Conservation (phyloP, 352 stramenopile species). For the Phytophthora tentaculata region DNA sequence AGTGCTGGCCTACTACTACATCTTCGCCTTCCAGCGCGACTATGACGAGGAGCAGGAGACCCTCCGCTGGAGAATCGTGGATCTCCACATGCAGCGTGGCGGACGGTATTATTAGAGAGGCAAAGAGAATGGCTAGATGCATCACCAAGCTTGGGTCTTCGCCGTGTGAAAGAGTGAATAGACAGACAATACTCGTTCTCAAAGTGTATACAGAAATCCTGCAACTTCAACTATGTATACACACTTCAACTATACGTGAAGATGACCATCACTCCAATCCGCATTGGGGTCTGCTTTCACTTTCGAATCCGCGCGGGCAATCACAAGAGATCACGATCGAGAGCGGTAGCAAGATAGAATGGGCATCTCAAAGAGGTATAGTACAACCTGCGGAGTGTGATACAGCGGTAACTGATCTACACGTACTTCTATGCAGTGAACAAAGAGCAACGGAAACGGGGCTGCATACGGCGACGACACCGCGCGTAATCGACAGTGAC, state of each 20-base stretch:
- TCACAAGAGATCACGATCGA: conserved; percentile 6
- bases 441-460: conserved; percentile 20
- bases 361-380: conserved; percentile 27
- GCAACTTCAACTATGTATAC: conserved; percentile 30
- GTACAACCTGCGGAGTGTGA: background rate
- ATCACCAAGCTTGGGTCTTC: background rate
- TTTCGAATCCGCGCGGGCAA: conserved; percentile 10
- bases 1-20: conserved; percentile 97
- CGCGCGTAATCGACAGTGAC: conserved; percentile 44
- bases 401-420: background rate
- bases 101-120: conserved; percentile 78
- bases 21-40: conserved; percentile 97
- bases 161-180: conserved; percentile 24
- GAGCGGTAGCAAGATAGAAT: conserved; percentile 5
- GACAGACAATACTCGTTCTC: conserved; percentile 26
- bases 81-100: conserved; percentile 87
- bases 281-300: conserved; percentile 9
- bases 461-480: conserved; percentile 36
- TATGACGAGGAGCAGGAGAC: conserved; percentile 95
- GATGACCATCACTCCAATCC: conserved; percentile 44
- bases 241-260: conserved; percentile 26
- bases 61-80: conserved; percentile 87
- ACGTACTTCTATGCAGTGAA: conserved; percentile 22
- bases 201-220: conserved; percentile 11
- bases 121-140: conserved; percentile 2